These are phyloP conservation scores for Gossypium aridum DNA, from an alignment of 441 rosid species.

Conservation along the genomic window DNA sequence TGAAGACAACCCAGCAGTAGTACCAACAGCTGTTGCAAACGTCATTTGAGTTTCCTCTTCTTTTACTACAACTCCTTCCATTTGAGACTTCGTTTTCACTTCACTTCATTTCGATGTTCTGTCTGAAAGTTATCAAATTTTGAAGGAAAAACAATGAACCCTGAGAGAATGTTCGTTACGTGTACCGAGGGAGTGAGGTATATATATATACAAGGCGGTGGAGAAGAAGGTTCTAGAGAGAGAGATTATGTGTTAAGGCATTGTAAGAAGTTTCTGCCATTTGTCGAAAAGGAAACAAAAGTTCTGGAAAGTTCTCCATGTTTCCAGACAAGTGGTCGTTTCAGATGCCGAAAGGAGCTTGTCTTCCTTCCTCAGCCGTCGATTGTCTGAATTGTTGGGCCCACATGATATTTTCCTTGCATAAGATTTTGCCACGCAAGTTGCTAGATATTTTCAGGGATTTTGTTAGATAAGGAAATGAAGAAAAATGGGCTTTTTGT, in stretches of 20 bases:
- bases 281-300: background rate
- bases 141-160: background rate
- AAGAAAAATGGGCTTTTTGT: background rate
- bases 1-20: slow-evolving; percentile 23
- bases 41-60: slow-evolving; percentile 44
- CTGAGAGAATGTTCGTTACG: background rate
- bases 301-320: slow-evolving; percentile 25
- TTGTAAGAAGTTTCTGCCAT: slow-evolving; percentile 16
- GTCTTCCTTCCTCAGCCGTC: background rate
- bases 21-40: background rate
- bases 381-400: background rate
- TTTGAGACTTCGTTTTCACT: slow-evolving; percentile 5
- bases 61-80: slow-evolving; percentile 37
- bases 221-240: slow-evolving; percentile 40
- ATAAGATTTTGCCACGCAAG: background rate
- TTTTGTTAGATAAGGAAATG: background rate
- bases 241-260: background rate
- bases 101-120: background rate
- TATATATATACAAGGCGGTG: slow-evolving; percentile 3
- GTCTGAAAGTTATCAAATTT: background rate
- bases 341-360: background rate
- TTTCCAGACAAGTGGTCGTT: background rate
- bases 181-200: background rate
- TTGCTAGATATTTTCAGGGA: background rate
- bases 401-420: background rate